Conservation (phyloP, 495 filamentous ascomycete species). For the Aspergillus conjunctus region DNA sequence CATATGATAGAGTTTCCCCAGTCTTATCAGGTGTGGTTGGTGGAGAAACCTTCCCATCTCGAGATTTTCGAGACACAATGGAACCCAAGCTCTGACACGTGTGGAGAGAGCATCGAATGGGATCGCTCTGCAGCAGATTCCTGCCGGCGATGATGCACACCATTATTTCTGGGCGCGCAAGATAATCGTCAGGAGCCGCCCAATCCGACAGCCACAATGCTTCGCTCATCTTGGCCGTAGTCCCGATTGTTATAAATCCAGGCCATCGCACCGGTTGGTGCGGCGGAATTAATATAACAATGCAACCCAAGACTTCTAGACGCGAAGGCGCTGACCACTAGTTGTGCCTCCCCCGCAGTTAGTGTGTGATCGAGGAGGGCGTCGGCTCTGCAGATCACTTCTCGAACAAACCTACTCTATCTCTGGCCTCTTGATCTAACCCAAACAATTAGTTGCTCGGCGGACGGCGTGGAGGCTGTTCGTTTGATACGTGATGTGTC, state of each 20-base stretch:
- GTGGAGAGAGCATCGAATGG: too few species aligned
- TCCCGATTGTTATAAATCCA: constrained; percentile 4
- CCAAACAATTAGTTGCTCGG: not conserved
- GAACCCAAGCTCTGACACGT: too few species aligned
- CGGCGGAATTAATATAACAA: constrained; percentile 8
- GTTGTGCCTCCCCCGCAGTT: constrained; percentile 1
- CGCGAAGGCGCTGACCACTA: not conserved
- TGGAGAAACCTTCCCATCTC: not conserved
- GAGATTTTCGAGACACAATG: not conserved
- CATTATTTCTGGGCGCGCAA: too few species aligned
- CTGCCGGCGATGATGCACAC: too few species aligned
- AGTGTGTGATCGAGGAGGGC: not conserved
- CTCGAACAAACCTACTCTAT: not conserved
- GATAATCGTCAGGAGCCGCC: not conserved
- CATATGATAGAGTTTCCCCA: not conserved
- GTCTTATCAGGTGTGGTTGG: not conserved
- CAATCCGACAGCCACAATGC: constrained; percentile 14
- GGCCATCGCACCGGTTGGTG: not conserved
- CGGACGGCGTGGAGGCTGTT: not conserved
- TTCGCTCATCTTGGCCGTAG: constrained; percentile 5
- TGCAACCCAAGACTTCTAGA: constrained; percentile 22
- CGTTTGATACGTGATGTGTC: not conserved
- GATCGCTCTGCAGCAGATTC: too few species aligned
- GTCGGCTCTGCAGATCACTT: constrained; percentile 11
- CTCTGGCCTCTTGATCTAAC: not conserved